These are phyloP conservation scores for Fusarium pseudograminearum DNA, from an alignment of 2,329 filamentous ascomycete genomes.

Conservation along the genomic window DNA sequence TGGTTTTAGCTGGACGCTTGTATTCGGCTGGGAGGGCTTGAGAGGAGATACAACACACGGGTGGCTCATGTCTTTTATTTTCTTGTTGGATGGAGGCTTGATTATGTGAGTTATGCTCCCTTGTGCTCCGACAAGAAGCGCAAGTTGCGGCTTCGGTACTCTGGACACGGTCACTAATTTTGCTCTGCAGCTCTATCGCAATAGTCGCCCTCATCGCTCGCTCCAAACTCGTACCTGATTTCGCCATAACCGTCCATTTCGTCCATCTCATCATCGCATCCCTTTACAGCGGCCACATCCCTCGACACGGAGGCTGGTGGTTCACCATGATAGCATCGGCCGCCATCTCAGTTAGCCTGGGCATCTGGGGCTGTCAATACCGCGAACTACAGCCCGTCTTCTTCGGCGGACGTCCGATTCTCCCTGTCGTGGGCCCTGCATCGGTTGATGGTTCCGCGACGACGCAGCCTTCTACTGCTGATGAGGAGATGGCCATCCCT, in stretches of 20 bases:
- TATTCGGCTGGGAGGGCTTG: slow-evolving; percentile 70
- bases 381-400: slow-evolving; percentile 89
- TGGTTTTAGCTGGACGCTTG: slow-evolving; percentile 64
- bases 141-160: not conserved
- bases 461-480: slow-evolving; percentile 46
- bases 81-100: slow-evolving; percentile 67
- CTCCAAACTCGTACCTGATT: slow-evolving; percentile 95
- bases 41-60: slow-evolving; percentile 72
- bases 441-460: slow-evolving; percentile 26
- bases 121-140: not conserved
- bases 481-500: slow-evolving; percentile 65
- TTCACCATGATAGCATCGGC: slow-evolving; percentile 64
- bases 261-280: slow-evolving; percentile 83
- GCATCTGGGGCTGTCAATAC: slow-evolving; percentile 92
- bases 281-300: slow-evolving; percentile 81
- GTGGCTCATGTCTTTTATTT: slow-evolving; percentile 70
- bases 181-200: slow-evolving; percentile 75
- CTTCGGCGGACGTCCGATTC: slow-evolving; percentile 74
- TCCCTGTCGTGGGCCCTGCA: slow-evolving; percentile 45
- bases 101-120: slow-evolving; percentile 57
- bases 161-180: slow-evolving; percentile 18
- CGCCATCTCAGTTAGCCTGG: slow-evolving; percentile 67
- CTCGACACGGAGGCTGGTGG: slow-evolving; percentile 90
- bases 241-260: slow-evolving; percentile 88
- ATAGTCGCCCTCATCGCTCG: slow-evolving; percentile 87